These are phyloP conservation scores for Coemansia sp. DNA, from an alignment of 192 early-diverging fungal genomes.

Conservation along the genomic window DNA sequence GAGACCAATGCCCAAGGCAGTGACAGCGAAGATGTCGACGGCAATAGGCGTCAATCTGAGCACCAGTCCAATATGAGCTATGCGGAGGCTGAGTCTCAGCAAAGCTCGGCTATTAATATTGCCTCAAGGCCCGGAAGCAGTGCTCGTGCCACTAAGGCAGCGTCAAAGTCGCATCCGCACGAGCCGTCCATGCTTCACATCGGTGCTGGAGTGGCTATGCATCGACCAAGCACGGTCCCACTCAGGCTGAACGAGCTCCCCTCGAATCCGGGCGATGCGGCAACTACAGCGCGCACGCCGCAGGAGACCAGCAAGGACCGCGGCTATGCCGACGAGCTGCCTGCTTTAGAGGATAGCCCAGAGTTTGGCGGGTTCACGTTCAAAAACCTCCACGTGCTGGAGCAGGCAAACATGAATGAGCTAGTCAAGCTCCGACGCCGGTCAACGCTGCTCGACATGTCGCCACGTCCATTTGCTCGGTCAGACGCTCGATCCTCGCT, in stretches of 20 bases:
- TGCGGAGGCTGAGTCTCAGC: background rate
- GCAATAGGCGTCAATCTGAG: background rate
- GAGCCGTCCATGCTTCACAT: slow-evolving; percentile 1
- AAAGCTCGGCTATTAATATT: slow-evolving; percentile 1
- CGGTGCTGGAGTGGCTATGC: slow-evolving; percentile 2
- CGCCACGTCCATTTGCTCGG: background rate
- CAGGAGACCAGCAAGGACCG: background rate
- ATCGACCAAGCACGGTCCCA: slow-evolving; percentile 37
- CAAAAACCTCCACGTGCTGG: slow-evolving; percentile 86
- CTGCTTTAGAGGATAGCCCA: slow-evolving; percentile 25
- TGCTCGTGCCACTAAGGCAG: background rate
- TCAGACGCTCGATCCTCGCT: slow-evolving; percentile 4
- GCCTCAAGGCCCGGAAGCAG: background rate
- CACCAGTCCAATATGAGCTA: background rate
- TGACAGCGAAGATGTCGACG: background rate
- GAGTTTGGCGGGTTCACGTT: slow-evolving; percentile 88
- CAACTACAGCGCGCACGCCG: background rate
- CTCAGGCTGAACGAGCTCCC: slow-evolving; percentile 7
- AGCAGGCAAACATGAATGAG: slow-evolving; percentile 86
- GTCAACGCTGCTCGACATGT: slow-evolving; percentile 37
- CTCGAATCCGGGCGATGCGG: background rate
- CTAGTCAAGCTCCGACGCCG: slow-evolving; percentile 72
- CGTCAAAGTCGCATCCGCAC: slow-evolving; percentile 20
- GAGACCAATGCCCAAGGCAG: slow-evolving; percentile 5
- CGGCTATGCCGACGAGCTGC: slow-evolving; percentile 3